These are phyloP conservation scores for Auriscalpium microsporum DNA, from an alignment of 768 basidiomycete species.

Conservation along the genomic window DNA sequence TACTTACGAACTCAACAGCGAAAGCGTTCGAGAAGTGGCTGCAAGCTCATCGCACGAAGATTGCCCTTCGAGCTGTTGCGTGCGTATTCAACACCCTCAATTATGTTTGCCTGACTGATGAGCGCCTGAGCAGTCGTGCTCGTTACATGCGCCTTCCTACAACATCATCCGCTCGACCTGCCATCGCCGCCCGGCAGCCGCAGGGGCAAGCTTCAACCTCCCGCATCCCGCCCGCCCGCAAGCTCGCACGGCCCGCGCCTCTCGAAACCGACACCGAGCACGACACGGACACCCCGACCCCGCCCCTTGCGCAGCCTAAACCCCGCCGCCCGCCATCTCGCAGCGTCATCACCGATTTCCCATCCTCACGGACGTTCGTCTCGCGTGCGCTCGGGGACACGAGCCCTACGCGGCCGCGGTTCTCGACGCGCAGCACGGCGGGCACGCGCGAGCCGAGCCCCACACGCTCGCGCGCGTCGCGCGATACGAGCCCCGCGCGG, in stretches of 20 bases:
- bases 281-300: slow-evolving; percentile 15
- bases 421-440: slow-evolving; percentile 22
- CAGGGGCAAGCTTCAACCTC: slow-evolving; percentile 20
- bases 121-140: slow-evolving; percentile 48
- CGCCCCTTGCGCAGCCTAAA: slow-evolving; percentile 17
- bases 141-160: slow-evolving; percentile 71
- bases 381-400: slow-evolving; percentile 2
- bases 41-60: slow-evolving; percentile 58
- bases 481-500: slow-evolving; percentile 11
- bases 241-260: slow-evolving; percentile 16
- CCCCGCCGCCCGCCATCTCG: slow-evolving; percentile 1
- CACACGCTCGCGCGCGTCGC: slow-evolving; percentile 24
- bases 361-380: neutral
- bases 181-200: slow-evolving; percentile 28
- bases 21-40: slow-evolving; percentile 56
- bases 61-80: slow-evolving; percentile 77
- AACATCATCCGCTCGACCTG: slow-evolving; percentile 16
- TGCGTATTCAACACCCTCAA: slow-evolving; percentile 32
- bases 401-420: slow-evolving; percentile 26
- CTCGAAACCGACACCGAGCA: slow-evolving; percentile 1
- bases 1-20: slow-evolving; percentile 28
- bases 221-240: slow-evolving; percentile 20
- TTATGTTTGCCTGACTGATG: slow-evolving; percentile 6
- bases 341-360: slow-evolving; percentile 3
- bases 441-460: slow-evolving; percentile 31